Conservation (phyloP, 1,284 basidiomycete genomes). For the Chalciporus sp. region DNA sequence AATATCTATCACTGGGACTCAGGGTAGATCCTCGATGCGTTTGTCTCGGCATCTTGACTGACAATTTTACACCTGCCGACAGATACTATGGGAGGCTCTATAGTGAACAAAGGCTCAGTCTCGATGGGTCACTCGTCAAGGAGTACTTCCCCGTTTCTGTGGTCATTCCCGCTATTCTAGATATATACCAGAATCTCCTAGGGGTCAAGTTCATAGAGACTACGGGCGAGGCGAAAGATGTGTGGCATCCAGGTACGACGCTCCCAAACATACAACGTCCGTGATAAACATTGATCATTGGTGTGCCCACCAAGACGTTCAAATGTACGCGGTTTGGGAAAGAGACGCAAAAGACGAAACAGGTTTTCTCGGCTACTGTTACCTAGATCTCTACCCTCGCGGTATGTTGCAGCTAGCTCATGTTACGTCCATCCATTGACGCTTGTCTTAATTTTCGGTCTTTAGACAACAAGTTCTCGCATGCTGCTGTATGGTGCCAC, state of each 20-base stretch:
- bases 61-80: neutral
- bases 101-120: constrained; percentile 61
- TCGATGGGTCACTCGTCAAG: constrained; percentile 77
- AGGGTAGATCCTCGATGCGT: constrained; percentile 26
- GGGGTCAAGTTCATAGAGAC: constrained; percentile 71
- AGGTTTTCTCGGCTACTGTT: constrained; percentile 78
- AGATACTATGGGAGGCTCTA: constrained; percentile 71
- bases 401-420: constrained; percentile 41
- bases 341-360: constrained; percentile 67
- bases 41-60: neutral
- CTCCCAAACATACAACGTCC: neutral
- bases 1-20: constrained; percentile 72
- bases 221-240: constrained; percentile 47
- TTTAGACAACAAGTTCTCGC: constrained; percentile 76
- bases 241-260: constrained; percentile 70
- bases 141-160: constrained; percentile 83
- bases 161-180: constrained; percentile 77
- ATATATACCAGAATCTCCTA: constrained; percentile 78
- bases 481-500: constrained; percentile 82
- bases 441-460: neutral
- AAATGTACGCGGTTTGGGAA: constrained; percentile 80
- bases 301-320: constrained; percentile 57
- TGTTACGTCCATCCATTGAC: neutral
- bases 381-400: constrained; percentile 85
- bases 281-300: neutral